Evolutionary conservation across 179 eudicot genomes (phyloP), one percentile per base, ranked within the genome.

Genomic region (Beta macrorhiza): DNA sequence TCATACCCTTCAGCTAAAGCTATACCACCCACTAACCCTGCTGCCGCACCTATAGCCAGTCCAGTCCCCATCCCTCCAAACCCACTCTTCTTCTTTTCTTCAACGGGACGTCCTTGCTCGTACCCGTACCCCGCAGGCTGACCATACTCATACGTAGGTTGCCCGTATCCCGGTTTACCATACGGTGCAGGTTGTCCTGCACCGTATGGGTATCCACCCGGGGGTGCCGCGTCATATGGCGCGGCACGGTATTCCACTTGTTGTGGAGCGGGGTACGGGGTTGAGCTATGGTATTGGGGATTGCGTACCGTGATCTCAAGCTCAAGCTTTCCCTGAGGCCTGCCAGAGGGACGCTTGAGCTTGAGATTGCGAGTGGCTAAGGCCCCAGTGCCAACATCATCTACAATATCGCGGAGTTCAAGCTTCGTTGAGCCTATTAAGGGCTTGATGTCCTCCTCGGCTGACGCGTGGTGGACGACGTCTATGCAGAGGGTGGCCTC

Each of bases 31-130:
- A 93, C 77, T 69, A 73, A 85, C 61, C 98, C 98, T 8, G 90
- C 98, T 0, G 84, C 93, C 71, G 95, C 98, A 9, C 98, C 98
- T 78, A 94, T 95, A 29, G 97, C 98, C 84, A 94, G 79, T 64
- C 97, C 97, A 14, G 93, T 88, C 81, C 98, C 98, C 92, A 89
- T 88, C 68, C 95, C 93, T 5, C 92, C 94, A 29, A 84, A 88
- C 78, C 86, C 89, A 5, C 89, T 88, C 74, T 85, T 87, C 84
- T 90, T 92, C 86, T 91, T 85, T 86, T 84, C 81, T 78, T 90
- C 89, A 79, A 65, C 79, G 19, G 56, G 65, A n/a, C 47, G 83
- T 13, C 58, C 78, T 59, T 74, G 82, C 77, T 70, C 86, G 51
- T 80, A 62, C 0, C 22, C 62, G 70, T 72, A 72, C 13, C 63